phyloP scores from a whole-genome alignment of 2,329 filamentous ascomycete species.

The Clarireedia paspali region DNA sequence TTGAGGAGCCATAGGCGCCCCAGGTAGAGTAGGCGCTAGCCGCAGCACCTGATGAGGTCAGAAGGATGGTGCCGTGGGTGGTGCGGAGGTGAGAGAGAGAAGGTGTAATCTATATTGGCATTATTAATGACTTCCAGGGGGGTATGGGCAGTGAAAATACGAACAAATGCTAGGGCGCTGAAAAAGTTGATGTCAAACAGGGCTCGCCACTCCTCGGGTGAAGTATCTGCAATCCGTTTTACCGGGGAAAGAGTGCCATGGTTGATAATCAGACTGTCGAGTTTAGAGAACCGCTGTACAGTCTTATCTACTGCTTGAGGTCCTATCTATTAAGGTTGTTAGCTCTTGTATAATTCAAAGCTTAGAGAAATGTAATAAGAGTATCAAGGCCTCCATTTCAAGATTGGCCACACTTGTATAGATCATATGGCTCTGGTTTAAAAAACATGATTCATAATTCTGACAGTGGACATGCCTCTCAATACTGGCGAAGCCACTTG shows the following conservation, averaged over 20 bases:
- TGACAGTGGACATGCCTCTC: no score
- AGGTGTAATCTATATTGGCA: constrained; percentile 43
- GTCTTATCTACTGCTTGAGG: constrained; percentile 58
- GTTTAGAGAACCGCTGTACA: constrained; percentile 55
- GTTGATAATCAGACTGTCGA: constrained; percentile 83
- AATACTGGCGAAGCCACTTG: no score
- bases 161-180: constrained; percentile 69
- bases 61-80: constrained; percentile 62
- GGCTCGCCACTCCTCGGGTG: constrained; percentile 65
- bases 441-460: no score
- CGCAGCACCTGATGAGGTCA: constrained; percentile 75
- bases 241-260: constrained; percentile 78
- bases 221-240: constrained; percentile 57
- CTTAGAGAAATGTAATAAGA: background rate
- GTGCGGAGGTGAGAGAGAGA: constrained; percentile 62
- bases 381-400: background rate
- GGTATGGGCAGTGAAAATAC: constrained; percentile 22
- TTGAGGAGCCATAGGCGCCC: constrained; percentile 76
- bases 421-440: no score
- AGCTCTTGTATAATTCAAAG: background rate
- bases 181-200: constrained; percentile 84
- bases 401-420: no score
- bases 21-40: constrained; percentile 59
- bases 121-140: background rate
- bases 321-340: constrained; percentile 34